Base-by-base conservation (phyloP, 768 basidiomycete species). In the Suillus lakei region DNA sequence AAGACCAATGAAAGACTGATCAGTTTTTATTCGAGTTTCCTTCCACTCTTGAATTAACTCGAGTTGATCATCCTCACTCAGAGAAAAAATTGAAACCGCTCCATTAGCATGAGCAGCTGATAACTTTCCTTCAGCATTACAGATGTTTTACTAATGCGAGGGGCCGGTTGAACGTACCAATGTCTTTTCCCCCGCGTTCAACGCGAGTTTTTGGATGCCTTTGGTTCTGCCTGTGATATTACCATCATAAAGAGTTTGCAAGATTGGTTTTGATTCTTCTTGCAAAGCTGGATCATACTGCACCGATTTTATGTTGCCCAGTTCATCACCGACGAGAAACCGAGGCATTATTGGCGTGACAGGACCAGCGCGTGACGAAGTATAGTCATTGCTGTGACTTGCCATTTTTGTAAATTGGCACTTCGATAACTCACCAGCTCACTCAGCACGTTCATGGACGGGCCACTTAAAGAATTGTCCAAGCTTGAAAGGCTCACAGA, bases 251-350 rank as follows among this genome's bases (percentile, higher is more conserved):
- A 82, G 56, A 23, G 74, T 81, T 38, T 75, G 79, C 7, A 81
- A 56, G 26, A 72, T 66, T 2, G 75, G 71, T 61, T 81, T 84
- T 63, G 71, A 67, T 54, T 72, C 76, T n/a, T 78, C 74, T 18
- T 75, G 66, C 13, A 68, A 53, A 13, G 74, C 71, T 21, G 77
- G 69, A 4, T 73, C 61, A 69, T 84, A 90, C 12, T 70, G 77
- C 63, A 92, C 71, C 9, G 85, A 76, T 77, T 93, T 93, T 64
- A 94, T 84, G 64, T 85, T 86, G 23, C 93, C 93, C 38, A 91
- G 86, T 68, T 92, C 90, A 78, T 95, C 93, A 67, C 91, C 93
- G 53, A 87, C 76, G 60, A 92, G 78, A 77, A 93, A 93, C 64
- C 84, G 85, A 73, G 86, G 79, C 90, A 91, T 92, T 60, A 65